phyloP scores from a whole-genome alignment of 352 stramenopile species.

The Phytophthora crassamura region DNA sequence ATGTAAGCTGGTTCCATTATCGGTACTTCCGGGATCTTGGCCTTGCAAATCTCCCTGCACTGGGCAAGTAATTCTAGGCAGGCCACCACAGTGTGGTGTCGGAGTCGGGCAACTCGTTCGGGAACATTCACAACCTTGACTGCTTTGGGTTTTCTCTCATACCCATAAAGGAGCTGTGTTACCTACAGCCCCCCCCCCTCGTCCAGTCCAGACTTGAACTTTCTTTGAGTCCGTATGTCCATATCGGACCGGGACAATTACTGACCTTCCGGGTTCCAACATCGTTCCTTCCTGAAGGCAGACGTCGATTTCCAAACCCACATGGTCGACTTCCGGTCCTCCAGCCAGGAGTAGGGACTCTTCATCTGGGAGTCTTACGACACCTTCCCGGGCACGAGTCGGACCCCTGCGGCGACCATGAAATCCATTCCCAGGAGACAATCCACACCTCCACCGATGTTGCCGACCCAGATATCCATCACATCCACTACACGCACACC shows the following conservation, averaged over 20 bases:
- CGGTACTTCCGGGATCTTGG: background rate
- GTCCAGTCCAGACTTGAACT: no score
- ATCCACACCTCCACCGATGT: constrained; percentile 31
- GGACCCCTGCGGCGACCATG: constrained; percentile 32
- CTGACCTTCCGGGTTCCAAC: no score
- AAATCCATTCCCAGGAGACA: constrained; percentile 43
- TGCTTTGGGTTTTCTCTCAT: background rate
- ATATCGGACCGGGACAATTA: no score
- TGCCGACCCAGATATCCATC: constrained; percentile 30
- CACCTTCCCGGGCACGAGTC: constrained; percentile 9
- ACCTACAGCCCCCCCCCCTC: no score
- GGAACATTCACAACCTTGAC: background rate
- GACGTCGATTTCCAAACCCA: background rate
- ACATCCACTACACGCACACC: constrained; percentile 26
- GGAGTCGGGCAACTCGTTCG: no score
- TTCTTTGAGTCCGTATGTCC: no score
- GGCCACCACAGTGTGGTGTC: background rate
- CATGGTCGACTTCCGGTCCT: background rate
- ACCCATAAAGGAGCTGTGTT: constrained; percentile 1
- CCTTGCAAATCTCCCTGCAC: background rate
- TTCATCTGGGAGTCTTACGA: constrained; percentile 8
- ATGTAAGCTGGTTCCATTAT: background rate
- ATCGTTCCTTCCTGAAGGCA: no score
- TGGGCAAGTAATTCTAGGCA: background rate
- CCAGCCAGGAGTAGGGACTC: constrained; percentile 4